Evolutionary conservation across 1,284 basidiomycete genomes (phyloP).

Genomic region (Naganishia liquefaciens): DNA sequence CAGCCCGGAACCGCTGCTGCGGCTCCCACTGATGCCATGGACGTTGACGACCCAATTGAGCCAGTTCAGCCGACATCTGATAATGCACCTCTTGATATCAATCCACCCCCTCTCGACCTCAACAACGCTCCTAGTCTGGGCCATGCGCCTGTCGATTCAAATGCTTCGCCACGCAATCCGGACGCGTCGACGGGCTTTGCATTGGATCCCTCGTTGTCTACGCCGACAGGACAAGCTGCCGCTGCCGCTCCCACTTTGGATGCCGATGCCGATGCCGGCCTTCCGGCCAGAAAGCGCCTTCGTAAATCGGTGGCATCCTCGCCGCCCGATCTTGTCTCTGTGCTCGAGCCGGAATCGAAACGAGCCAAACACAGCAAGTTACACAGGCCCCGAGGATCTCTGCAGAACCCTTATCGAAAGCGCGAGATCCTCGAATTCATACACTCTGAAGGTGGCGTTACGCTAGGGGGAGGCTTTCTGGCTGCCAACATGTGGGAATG

Average conservation of each 20-base stretch:
- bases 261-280: no score
- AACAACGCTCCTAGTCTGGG: no score
- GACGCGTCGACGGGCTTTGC: not conserved
- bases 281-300: conserved; percentile 2
- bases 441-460: conserved; percentile 13
- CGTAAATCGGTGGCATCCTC: not conserved
- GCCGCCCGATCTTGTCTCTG: not conserved
- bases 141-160: not conserved
- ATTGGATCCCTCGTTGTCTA: no score
- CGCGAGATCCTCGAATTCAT: conserved; percentile 28
- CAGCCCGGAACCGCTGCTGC: not conserved
- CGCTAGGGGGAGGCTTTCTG: conserved; percentile 2
- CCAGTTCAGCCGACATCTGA: not conserved
- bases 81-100: no score
- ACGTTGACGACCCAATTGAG: not conserved
- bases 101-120: no score
- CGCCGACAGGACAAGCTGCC: no score
- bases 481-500: conserved; percentile 14
- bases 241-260: no score
- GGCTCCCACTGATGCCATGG: not conserved
- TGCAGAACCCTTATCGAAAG: conserved; percentile 20
- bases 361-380: not conserved
- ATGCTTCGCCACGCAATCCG: not conserved
- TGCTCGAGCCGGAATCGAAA: conserved; percentile 9
- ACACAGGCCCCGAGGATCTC: not conserved